Evolutionary conservation across 768 basidiomycete genomes (phyloP), one percentile per base, ranked within the genome.

Genomic region (Asterophora parasitica): DNA sequence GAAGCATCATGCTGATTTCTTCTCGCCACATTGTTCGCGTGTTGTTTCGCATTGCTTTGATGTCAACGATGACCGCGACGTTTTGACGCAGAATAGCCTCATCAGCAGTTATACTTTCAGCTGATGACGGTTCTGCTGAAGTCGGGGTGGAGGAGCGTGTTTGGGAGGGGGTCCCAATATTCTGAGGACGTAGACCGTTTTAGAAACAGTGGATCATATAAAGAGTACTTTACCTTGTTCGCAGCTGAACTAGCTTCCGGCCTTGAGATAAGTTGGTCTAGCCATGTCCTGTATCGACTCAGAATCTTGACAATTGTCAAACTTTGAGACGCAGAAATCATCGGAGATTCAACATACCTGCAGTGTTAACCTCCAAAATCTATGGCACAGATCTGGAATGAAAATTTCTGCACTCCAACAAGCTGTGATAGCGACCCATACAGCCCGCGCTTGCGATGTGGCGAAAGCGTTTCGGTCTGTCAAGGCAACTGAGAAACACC

Each of bases 361-460:
- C 20, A 99, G 67, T 5, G 85, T 89, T 48, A 98, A 68, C 58
- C 78, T 81, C 96, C 95, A 98, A 64, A 98, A 98, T 42, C 88
- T 78, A 65, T 84, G 75, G 30, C 79, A 78, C 9, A 98, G 67
- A 49, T 92, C 86, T 1, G 86, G 84, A 34, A 98, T 82, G 63
- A 79, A 94, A 7, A 96, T 75, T 43, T 92, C 85, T 13, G 82
- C 78, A 48, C 83, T 86, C 95, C 95, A 98, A 61, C 92, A 92
- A 6, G 78, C 75, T 31, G 76, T 69, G 15, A 96, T 72, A 3
- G 90, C 88, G 35, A 73, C 67, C 81, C 85, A 91, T 1, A 85
- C 70, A 2, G 82, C 81, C 28, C 73, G 70, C 6, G 83, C 79
- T 61, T 92, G 90, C 10, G 74, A 52, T 7, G 80, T 81, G n/a